Base-by-base conservation (phyloP, 2,329 filamentous ascomycete genomes). In the Cladophialophora yegresii region DNA sequence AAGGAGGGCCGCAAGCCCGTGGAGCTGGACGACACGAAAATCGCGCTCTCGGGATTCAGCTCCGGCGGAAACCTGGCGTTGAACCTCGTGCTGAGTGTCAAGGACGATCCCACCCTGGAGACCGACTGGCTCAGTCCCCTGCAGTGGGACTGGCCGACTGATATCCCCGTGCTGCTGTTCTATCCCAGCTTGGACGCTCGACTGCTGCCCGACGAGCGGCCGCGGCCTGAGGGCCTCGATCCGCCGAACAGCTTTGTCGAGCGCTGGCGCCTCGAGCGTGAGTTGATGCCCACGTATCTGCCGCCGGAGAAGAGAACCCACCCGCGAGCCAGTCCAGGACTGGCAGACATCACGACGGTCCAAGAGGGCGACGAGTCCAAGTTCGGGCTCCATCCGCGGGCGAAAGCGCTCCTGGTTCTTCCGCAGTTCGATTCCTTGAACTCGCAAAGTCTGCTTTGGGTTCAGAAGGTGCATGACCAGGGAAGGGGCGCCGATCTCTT, bases 21-120 rank as follows among this genome's bases (percentile, higher is more conserved):
- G 30, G 55, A 51, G 8, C 60, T 72, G 6, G 79, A 82, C 67
- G 72, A 76, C 4, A 71, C 72, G 1, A 74, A 75, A 4, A 74
- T 82, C 4, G 73, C 74, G 22, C 73, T 82, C 26, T 78, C 78
- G 2, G 80, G 80, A 22, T 81, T 81, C 70, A 79, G 77, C 30
- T 77, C 76, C 12, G 80, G 80, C 33, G 80, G 79, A 22, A 82
- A 81, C 63, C 77, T 82, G n/a, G 80, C 79, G 0, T 70, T 81
- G 54, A 70, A 71, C 50, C 57, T 71, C 30, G 69, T 58, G 7
- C 45, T 70, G 51, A 65, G 62, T 28, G 63, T 69, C 57, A 66
- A 64, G 43, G 43, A 70, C 20, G 64, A 71, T 33, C 65, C 67
- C 2, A 69, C 67, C 1, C n/a, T 60, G 26, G 43, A 63, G 4